These are phyloP conservation scores for Paspalum vaginatum DNA, from an alignment of 176 grass and related monocot genomes.

Conservation along the genomic window DNA sequence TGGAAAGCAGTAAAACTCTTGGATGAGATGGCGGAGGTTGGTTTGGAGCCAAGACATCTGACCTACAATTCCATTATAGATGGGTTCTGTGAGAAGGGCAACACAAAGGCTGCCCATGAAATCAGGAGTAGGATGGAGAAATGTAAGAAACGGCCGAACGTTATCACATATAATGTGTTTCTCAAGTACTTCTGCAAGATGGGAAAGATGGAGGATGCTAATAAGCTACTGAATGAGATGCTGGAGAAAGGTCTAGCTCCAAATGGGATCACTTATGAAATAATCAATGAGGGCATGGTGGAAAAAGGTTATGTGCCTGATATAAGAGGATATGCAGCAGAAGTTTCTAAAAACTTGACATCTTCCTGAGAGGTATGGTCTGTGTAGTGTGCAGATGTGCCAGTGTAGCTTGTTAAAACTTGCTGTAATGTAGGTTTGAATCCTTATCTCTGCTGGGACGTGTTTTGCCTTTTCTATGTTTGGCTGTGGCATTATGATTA, in stretches of 20 bases:
- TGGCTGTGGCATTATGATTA: slow-evolving; percentile 12
- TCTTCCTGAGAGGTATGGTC: slow-evolving; percentile 47
- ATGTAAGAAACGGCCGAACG: slow-evolving; percentile 68
- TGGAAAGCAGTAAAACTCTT: slow-evolving; percentile 81
- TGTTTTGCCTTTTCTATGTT: neutral
- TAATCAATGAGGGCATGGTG: slow-evolving; percentile 80
- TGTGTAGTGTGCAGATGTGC: neutral
- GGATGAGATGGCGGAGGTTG: slow-evolving; percentile 78
- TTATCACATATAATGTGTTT: slow-evolving; percentile 77
- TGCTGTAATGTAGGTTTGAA: slow-evolving; percentile 3
- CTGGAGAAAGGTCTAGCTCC: slow-evolving; percentile 82
- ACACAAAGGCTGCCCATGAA: slow-evolving; percentile 66
- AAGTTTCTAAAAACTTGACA: slow-evolving; percentile 39
- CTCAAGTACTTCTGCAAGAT: slow-evolving; percentile 76
- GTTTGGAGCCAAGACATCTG: slow-evolving; percentile 62
- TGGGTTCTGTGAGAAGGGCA: slow-evolving; percentile 83
- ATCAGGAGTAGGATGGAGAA: slow-evolving; percentile 84
- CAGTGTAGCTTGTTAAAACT: slow-evolving; percentile 11
- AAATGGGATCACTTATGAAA: slow-evolving; percentile 73
- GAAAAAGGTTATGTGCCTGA: slow-evolving; percentile 85
- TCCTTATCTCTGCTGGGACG: neutral
- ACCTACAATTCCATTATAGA: slow-evolving; percentile 89
- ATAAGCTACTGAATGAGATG: slow-evolving; percentile 86
- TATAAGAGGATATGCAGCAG: slow-evolving; percentile 59
- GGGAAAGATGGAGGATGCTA: slow-evolving; percentile 76